Evolutionary conservation across 768 basidiomycete species (phyloP).

Genomic region (Tremella fuciformis): DNA sequence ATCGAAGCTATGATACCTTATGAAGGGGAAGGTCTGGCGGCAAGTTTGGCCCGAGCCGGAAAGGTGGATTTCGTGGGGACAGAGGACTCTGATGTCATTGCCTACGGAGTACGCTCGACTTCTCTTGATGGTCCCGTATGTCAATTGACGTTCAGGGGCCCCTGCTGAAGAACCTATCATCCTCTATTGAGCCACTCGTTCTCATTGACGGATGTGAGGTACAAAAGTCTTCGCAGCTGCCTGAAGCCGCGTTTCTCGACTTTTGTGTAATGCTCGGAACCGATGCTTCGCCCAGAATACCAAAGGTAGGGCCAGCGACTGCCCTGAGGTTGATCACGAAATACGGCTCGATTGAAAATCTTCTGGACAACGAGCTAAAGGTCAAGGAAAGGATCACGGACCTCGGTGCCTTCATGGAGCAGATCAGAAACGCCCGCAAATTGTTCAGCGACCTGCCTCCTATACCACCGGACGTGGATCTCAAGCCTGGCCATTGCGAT

Average conservation of each 20-base stretch:
- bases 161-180: conserved; percentile 72
- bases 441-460: conserved; percentile 33
- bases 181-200: conserved; percentile 60
- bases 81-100: conserved; percentile 61
- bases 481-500: conserved; percentile 21
- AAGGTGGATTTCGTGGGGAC: conserved; percentile 82
- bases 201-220: conserved; percentile 65
- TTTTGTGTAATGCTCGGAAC: conserved; percentile 85
- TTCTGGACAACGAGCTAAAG: conserved; percentile 55
- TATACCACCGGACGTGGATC: conserved; percentile 21
- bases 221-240: conserved; percentile 61
- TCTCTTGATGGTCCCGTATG: background rate
- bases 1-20: conserved; percentile 65
- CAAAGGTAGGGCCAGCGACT: conserved; percentile 71
- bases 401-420: conserved; percentile 29
- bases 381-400: conserved; percentile 16
- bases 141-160: conserved; percentile 57
- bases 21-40: conserved; percentile 84
- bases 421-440: conserved; percentile 28
- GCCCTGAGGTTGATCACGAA: conserved; percentile 73
- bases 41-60: conserved; percentile 70
- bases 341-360: conserved; percentile 68
- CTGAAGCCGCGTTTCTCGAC: conserved; percentile 66
- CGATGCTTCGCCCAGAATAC: conserved; percentile 83
- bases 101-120: conserved; percentile 25